Evolutionary conservation across 73 alveolate genomes (phyloP).

Genomic region (Tetrahymena elliotti): DNA sequence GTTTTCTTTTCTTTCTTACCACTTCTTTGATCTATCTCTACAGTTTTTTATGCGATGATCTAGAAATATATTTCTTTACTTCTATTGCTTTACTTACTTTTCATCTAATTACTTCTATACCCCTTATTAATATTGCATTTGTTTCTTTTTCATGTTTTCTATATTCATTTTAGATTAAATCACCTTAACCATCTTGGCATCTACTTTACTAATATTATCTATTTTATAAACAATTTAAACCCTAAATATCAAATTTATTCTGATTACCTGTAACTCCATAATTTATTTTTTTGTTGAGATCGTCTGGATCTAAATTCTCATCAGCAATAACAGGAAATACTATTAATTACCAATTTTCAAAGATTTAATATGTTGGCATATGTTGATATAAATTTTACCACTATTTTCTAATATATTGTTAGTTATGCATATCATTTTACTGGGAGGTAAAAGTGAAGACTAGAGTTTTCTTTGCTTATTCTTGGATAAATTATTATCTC

Average conservation of each 20-base stretch:
- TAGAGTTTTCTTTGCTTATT: neutral
- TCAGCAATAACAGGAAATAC: neutral
- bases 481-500: neutral
- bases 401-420: neutral
- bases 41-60: neutral
- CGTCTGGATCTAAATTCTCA: neutral
- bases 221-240: neutral
- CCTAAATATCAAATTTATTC: neutral
- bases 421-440: neutral
- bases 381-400: neutral
- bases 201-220: neutral
- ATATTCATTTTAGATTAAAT: neutral
- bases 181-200: neutral
- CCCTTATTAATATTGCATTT: neutral
- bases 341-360: neutral
- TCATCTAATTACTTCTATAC: neutral
- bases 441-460: neutral
- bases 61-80: neutral
- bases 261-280: neutral
- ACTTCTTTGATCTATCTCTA: neutral
- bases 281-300: neutral
- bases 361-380: neutral
- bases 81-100: neutral
- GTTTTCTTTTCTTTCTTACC: neutral
- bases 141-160: neutral